Percentiles rank a stretch among this genome's conserved stretches.
These are phyloP conservation scores for Monilinia polystroma DNA, from an alignment of 2,329 filamentous ascomycete genomes.

Conservation along the genomic window DNA sequence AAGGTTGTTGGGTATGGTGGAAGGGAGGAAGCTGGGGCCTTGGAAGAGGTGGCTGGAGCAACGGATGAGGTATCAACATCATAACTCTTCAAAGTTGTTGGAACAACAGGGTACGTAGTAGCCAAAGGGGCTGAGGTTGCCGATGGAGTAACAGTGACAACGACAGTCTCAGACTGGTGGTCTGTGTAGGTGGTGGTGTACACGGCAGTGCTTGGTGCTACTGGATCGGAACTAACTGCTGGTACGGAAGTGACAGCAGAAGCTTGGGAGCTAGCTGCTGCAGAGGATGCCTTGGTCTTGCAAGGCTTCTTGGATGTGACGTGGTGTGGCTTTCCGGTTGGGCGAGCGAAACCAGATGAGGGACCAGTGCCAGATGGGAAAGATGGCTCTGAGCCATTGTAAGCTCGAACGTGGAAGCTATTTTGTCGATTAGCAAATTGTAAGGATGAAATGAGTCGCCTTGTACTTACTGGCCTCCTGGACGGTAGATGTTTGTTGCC, in stretches of 20 bases:
- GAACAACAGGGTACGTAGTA: neutral
- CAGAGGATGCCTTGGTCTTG: constrained; percentile 17
- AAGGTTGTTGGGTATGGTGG: constrained; percentile 22
- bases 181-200: too few species aligned
- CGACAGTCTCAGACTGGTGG: too few species aligned
- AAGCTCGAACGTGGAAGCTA: constrained; percentile 11
- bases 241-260: neutral
- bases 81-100: constrained; percentile 5
- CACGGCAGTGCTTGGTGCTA: too few species aligned
- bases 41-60: constrained; percentile 12
- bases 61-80: constrained; percentile 8
- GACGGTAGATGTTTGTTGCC: constrained; percentile 19
- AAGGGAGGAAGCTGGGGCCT: neutral
- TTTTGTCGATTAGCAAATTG: neutral
- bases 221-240: neutral
- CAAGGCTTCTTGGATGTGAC: constrained; percentile 14
- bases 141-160: constrained; percentile 14
- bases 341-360: neutral
- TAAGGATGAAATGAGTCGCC: neutral
- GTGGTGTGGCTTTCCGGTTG: constrained; percentile 8
- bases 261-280: constrained; percentile 8
- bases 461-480: constrained; percentile 19
- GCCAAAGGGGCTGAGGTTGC: constrained; percentile 4
- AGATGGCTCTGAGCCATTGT: neutral
- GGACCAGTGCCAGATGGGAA: constrained; percentile 13